Percentiles rank a stretch among this genome's conserved stretches.
These are phyloP conservation scores for Sphagnum fallax DNA, from an alignment of 228 moss, liverwort and hornwort genomes.

Conservation along the genomic window DNA sequence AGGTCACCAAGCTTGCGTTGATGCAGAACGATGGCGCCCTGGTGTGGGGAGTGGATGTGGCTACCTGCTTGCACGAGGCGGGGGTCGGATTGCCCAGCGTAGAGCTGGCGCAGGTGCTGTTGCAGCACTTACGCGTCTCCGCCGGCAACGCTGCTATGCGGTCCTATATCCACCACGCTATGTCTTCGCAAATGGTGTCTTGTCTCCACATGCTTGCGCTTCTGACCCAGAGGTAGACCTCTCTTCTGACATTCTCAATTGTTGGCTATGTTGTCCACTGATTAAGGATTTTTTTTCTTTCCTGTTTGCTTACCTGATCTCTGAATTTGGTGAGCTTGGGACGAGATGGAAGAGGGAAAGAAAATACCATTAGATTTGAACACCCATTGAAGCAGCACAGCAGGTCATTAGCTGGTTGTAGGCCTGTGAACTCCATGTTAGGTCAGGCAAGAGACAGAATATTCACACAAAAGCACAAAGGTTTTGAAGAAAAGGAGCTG, in stretches of 20 bases:
- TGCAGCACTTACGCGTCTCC: slow-evolving; percentile 34
- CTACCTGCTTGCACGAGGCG: slow-evolving; percentile 39
- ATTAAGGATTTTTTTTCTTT: background rate
- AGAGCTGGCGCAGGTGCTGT: slow-evolving; percentile 62
- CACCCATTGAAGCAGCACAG: background rate
- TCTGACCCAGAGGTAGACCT: slow-evolving; percentile 62
- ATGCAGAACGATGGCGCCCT: slow-evolving; percentile 50
- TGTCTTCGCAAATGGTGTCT: slow-evolving; percentile 51
- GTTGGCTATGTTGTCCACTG: background rate
- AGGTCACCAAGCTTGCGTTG: slow-evolving; percentile 61
- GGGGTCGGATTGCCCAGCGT: slow-evolving; percentile 60
- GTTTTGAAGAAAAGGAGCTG: too few species aligned
- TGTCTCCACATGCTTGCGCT: slow-evolving; percentile 71
- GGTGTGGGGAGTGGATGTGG: slow-evolving; percentile 64
- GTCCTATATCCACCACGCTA: slow-evolving; percentile 68
- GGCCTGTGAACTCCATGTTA: background rate
- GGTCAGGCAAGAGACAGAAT: background rate
- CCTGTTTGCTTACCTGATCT: background rate
- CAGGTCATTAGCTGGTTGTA: background rate
- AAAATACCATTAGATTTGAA: background rate
- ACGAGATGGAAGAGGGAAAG: background rate
- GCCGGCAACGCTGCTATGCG: slow-evolving; percentile 41
- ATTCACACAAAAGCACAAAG: too few species aligned
- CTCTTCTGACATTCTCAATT: background rate
- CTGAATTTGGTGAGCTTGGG: background rate